Conservation (phyloP, 805 yeast genomes). For the Isabelozyma gotoi region DNA sequence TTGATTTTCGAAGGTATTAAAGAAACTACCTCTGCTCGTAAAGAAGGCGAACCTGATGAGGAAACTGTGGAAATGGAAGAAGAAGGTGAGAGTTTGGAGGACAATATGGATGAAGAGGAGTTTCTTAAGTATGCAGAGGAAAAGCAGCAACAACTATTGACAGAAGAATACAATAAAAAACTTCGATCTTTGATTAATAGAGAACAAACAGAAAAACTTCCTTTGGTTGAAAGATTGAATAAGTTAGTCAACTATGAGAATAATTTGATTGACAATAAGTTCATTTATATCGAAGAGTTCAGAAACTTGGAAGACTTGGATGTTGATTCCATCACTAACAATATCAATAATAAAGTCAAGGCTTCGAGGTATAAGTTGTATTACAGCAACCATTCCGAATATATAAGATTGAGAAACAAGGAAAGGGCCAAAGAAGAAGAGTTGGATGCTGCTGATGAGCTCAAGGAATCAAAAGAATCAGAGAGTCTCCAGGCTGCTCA, state of each 20-base stretch:
- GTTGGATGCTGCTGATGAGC: constrained; percentile 39
- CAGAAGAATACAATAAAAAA: constrained; percentile 15
- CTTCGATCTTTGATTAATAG: constrained; percentile 10
- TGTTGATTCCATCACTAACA: neutral
- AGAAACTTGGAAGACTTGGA: constrained; percentile 21
- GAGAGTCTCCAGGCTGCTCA: constrained; percentile 6
- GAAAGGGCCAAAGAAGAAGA: constrained; percentile 42
- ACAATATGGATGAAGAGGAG: constrained; percentile 26
- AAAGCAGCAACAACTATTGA: constrained; percentile 22
- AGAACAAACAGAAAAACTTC: constrained; percentile 16
- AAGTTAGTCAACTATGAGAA: constrained; percentile 33
- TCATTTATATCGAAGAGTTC: constrained; percentile 32
- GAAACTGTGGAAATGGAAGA: constrained; percentile 9
- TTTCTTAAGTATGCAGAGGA: constrained; percentile 19
- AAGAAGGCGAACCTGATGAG: constrained; percentile 14
- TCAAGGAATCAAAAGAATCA: constrained; percentile 28
- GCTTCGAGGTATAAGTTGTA: constrained; percentile 22
- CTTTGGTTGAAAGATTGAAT: constrained; percentile 19
- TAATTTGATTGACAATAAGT: constrained; percentile 35
- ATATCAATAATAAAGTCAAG: neutral
- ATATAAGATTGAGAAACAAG: constrained; percentile 37
- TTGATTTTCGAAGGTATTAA: constrained; percentile 42
- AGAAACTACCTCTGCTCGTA: constrained; percentile 10
- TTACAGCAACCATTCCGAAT: constrained; percentile 43
- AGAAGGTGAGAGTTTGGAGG: constrained; percentile 10